phyloP scores from a whole-genome alignment of 1,284 basidiomycete genomes.

The Wolfiporia cocos region DNA sequence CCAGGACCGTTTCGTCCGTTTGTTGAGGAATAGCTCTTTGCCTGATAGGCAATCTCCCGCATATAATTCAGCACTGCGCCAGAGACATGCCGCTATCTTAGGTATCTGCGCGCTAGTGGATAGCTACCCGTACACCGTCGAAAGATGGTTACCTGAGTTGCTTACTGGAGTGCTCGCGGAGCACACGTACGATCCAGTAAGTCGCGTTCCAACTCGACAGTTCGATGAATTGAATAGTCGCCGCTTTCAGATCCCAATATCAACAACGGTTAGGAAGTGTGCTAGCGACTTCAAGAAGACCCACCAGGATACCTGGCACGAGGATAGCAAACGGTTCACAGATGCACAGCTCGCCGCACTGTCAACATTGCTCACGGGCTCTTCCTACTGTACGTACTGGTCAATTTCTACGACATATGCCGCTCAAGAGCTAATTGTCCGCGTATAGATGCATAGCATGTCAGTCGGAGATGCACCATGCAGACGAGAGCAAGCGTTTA shows the following conservation, averaged over 20 bases:
- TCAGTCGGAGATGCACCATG: too few relatives aligned
- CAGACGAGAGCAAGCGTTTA: too few relatives aligned
- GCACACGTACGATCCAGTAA: conserved; percentile 75
- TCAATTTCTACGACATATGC: too few relatives aligned
- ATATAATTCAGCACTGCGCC: conserved; percentile 61
- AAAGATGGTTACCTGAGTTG: conserved; percentile 79
- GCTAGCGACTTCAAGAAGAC: conserved; percentile 74
- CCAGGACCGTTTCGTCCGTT: conserved; percentile 62
- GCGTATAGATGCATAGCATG: not conserved
- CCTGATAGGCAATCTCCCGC: conserved; percentile 48
- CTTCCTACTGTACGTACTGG: conserved; percentile 57
- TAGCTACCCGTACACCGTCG: conserved; percentile 82
- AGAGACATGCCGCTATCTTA: conserved; percentile 74
- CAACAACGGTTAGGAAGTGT: conserved; percentile 66
- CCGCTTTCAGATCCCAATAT: conserved; percentile 69
- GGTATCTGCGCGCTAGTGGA: conserved; percentile 77
- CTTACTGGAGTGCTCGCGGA: conserved; percentile 68
- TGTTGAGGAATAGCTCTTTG: conserved; percentile 54
- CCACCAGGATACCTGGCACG: conserved; percentile 82
- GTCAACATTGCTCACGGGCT: conserved; percentile 67
- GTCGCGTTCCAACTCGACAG: too few relatives aligned
- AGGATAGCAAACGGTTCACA: conserved; percentile 71
- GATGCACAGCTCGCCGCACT: conserved; percentile 68
- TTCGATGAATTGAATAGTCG: too few relatives aligned
- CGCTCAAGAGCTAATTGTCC: too few relatives aligned